phyloP scores from a whole-genome alignment of 2,329 filamentous ascomycete species.

The Fusarium transvaalense region DNA sequence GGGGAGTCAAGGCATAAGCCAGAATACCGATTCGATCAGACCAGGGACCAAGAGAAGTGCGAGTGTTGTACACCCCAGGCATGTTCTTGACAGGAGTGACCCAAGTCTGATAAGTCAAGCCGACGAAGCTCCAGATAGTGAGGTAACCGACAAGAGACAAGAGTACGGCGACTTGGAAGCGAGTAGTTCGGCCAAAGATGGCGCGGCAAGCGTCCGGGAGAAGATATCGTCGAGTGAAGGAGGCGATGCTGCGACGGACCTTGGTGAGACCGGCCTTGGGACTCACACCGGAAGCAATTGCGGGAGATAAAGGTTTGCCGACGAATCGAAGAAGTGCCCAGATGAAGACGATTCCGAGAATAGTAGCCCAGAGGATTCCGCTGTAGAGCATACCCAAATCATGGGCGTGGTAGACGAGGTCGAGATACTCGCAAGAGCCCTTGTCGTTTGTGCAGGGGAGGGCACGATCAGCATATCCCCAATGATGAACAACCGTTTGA shows the following conservation, averaged over 20 bases:
- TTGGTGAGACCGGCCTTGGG: constrained; percentile 42
- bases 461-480: constrained; percentile 62
- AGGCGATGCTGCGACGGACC: constrained; percentile 55
- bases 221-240: constrained; percentile 64
- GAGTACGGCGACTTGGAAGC: constrained; percentile 75
- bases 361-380: constrained; percentile 63
- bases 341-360: constrained; percentile 58
- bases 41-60: constrained; percentile 75
- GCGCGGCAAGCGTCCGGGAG: constrained; percentile 69
- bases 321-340: constrained; percentile 54
- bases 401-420: constrained; percentile 63
- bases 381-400: constrained; percentile 64
- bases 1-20: constrained; percentile 79
- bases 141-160: constrained; percentile 71
- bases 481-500: constrained; percentile 56
- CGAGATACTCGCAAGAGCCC: constrained; percentile 64
- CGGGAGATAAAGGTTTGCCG: constrained; percentile 45
- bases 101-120: constrained; percentile 77
- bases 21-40: constrained; percentile 76
- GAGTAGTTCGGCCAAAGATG: constrained; percentile 76
- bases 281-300: constrained; percentile 41
- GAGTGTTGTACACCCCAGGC: constrained; percentile 70
- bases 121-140: constrained; percentile 75
- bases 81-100: constrained; percentile 73
- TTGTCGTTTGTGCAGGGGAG: constrained; percentile 61